Conservation (phyloP, 257 asterid genomes). For the Datura wrightii region DNA sequence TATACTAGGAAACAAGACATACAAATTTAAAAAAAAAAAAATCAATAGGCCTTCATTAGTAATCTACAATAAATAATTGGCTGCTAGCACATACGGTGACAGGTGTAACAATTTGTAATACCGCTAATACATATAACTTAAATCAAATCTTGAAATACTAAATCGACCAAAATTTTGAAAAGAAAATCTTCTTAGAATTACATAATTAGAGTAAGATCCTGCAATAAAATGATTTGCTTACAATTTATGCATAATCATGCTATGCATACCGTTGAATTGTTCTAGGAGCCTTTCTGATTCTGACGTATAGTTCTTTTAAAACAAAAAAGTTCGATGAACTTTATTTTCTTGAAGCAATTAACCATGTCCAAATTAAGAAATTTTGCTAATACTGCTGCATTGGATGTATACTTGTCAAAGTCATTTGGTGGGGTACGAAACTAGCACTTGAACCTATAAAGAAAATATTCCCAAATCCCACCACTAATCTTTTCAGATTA, state of each 20-base stretch:
- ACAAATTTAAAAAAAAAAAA: too few relatives aligned
- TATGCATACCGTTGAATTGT: not conserved
- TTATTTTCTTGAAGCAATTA: not conserved
- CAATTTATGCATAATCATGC: not conserved
- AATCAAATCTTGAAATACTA: not conserved
- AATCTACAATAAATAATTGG: not conserved
- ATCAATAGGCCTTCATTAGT: not conserved
- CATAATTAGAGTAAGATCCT: not conserved
- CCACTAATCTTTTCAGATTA: constrained; percentile 34
- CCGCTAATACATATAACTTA: not conserved
- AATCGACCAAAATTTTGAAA: not conserved
- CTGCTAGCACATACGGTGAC: not conserved
- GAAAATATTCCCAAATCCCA: constrained; percentile 23
- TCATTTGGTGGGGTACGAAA: constrained; percentile 34
- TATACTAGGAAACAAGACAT: too few relatives aligned
- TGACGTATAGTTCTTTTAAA: not conserved
- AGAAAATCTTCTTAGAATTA: not conserved
- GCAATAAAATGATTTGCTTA: not conserved
- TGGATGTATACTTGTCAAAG: not conserved
- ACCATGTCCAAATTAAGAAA: not conserved
- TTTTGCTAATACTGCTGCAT: not conserved
- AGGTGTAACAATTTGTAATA: not conserved
- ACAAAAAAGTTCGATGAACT: not conserved
- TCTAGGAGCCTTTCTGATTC: not conserved
- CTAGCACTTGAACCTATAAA: not conserved